Percentiles rank a stretch among this genome's conserved stretches.
phyloP scores from a whole-genome alignment of 768 basidiomycete species.

The Collybia sp. region DNA sequence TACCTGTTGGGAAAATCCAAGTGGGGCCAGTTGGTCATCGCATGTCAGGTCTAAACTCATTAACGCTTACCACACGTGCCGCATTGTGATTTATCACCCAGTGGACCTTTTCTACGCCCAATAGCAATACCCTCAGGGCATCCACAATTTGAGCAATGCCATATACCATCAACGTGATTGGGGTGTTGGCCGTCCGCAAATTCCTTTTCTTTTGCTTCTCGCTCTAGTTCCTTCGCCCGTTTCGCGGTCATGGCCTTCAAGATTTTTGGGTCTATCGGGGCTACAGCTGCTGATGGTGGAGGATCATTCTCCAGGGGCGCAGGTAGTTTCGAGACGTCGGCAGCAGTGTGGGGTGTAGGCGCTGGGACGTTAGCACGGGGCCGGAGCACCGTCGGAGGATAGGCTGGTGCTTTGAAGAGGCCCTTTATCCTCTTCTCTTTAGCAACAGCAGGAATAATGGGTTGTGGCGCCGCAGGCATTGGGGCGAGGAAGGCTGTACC shows the following conservation, averaged over 20 bases:
- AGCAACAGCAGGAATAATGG: conserved; percentile 18
- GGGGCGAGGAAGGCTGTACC: conserved; percentile 58
- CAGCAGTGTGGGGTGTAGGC: conserved; percentile 65
- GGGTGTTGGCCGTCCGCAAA: conserved; percentile 80
- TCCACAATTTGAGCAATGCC: conserved; percentile 96
- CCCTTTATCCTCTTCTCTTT: conserved; percentile 72
- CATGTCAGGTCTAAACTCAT: conserved; percentile 3
- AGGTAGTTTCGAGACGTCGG: conserved; percentile 52
- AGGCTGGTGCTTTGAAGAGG: conserved; percentile 67
- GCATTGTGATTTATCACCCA: conserved; percentile 89
- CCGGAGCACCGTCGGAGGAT: conserved; percentile 47
- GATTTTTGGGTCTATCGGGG: conserved; percentile 42
- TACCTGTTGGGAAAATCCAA: conserved; percentile 43
- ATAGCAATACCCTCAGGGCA: conserved; percentile 84
- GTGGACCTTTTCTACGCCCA: conserved; percentile 83
- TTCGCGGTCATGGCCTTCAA: conserved; percentile 50
- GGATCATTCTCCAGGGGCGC: conserved; percentile 61
- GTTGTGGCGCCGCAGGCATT: conserved; percentile 26
- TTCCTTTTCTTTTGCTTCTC: conserved; percentile 81
- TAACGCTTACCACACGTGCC: conserved; percentile 80
- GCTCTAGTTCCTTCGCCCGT: conserved; percentile 67
- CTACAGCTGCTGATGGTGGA: conserved; percentile 32
- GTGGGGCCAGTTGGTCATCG: conserved; percentile 5
- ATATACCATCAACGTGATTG: conserved; percentile 78
- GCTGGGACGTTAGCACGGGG: conserved; percentile 56